phyloP scores from a whole-genome alignment of 1,284 basidiomycete species.

The Waitea zeae region DNA sequence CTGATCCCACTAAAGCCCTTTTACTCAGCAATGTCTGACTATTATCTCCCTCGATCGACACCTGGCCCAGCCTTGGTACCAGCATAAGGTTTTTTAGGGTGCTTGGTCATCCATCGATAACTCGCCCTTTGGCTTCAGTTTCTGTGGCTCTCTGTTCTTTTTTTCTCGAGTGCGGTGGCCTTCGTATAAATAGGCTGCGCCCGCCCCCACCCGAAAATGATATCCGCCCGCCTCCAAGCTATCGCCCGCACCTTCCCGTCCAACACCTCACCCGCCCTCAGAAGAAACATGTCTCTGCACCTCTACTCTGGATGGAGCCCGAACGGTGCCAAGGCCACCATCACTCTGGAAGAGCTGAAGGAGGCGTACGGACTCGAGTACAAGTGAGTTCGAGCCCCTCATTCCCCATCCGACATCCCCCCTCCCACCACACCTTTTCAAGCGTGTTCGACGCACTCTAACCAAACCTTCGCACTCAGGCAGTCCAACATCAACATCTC shows the following conservation, averaged over 20 bases:
- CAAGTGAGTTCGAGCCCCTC: constrained; percentile 11
- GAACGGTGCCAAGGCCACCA: constrained; percentile 13
- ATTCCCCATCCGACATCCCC: background rate
- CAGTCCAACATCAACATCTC: constrained; percentile 16
- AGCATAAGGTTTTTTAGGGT: too few species aligned
- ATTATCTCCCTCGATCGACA: too few species aligned
- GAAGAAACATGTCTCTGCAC: constrained; percentile 1
- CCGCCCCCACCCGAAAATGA: too few species aligned
- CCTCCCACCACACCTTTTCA: background rate
- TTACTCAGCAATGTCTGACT: too few species aligned
- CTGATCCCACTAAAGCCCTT: too few species aligned
- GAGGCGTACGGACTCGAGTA: constrained; percentile 23
- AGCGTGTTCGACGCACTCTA: background rate
- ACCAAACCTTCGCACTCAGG: constrained; percentile 15
- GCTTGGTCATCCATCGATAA: too few species aligned
- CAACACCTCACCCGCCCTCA: background rate
- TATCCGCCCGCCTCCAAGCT: background rate
- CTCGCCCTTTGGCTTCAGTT: too few species aligned
- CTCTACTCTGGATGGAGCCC: constrained; percentile 5
- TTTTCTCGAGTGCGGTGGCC: too few species aligned
- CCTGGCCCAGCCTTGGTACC: too few species aligned
- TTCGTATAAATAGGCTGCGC: too few species aligned
- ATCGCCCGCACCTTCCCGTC: background rate
- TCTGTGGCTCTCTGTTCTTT: too few species aligned
- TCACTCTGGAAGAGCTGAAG: constrained; percentile 27